Base-by-base conservation (phyloP, 2,329 filamentous ascomycete species). In the Pseudogymnoascus sp. region DNA sequence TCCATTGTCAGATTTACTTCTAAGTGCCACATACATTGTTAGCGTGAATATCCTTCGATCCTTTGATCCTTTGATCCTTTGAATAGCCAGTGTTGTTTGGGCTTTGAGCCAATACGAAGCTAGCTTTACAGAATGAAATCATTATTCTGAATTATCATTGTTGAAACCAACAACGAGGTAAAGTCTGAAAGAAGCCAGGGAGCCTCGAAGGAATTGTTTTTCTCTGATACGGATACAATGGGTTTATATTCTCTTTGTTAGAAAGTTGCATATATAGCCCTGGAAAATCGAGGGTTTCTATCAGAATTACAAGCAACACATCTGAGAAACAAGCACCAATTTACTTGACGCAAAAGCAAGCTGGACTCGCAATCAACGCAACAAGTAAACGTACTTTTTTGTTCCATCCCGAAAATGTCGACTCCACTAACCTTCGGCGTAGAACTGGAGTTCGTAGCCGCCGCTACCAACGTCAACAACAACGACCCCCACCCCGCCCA, bases 391-490 rank as follows among this genome's bases (percentile, higher is more conserved):
- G 4, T 19, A 57, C 1, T 19, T 3, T 15, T 47, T 33, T 57
- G n/a, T 13, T 57, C 28, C 28, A 57, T 33, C n/a, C 28, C 10
- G 17, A 57, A 11, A 35, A 57, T 57, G 50, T 19, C 50, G 28
- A 57, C 50, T 7, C 50, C 50, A 38, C 42, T 65, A 11, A 68
- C 68, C 10, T 72, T 71, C 38, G 69, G 71, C 9, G 60, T 71
- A 15, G 70, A 72, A 40, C 33, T 70, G 2, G 69, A 72, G 44
- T 69, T 71, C 21, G 26, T 62, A 3, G 8, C 65, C 4, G 63
- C 53, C 1, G 11, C 50, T 35, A 53, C 35, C 36, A 7, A 44
- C 26, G 8, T 21, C 10, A 31, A 40, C 26, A 40, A 40, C 35
- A 40, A 17, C 4, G 38, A 42, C 19, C 59, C 59, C 13, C 38